A percentile compares a stretch with the other conserved stretches of the same genome.
Conservation (phyloP, 2,329 filamentous ascomycete species). For the Fusarium circinatum region DNA sequence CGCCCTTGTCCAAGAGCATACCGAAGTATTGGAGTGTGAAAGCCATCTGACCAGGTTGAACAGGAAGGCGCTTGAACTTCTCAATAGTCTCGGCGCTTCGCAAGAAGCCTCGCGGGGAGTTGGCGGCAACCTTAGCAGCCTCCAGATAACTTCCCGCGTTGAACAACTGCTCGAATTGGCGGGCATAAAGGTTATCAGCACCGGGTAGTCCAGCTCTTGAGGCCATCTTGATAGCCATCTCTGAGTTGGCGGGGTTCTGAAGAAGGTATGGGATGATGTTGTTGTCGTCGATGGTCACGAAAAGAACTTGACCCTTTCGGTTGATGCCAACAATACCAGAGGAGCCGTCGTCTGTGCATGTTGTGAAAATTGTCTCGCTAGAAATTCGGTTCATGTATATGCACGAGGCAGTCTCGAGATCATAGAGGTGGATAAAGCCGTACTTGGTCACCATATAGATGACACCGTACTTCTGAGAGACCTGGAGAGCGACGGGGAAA, state of each 20-base stretch:
- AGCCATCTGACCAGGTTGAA: slow-evolving; percentile 86
- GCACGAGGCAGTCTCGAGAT: slow-evolving; percentile 92
- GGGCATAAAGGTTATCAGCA: slow-evolving; percentile 90
- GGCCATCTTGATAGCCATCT: slow-evolving; percentile 94
- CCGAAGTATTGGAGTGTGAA: slow-evolving; percentile 98
- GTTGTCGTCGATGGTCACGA: slow-evolving; percentile 91
- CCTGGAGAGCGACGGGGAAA: slow-evolving; percentile 97
- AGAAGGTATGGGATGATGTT: slow-evolving; percentile 94
- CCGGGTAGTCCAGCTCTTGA: slow-evolving; percentile 93
- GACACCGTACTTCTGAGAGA: slow-evolving; percentile 95
- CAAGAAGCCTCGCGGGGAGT: slow-evolving; percentile 94
- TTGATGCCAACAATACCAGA: slow-evolving; percentile 94
- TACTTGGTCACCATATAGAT: slow-evolving; percentile 99
- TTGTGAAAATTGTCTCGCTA: slow-evolving; percentile 98
- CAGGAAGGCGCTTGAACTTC: slow-evolving; percentile 88
- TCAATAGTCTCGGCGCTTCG: slow-evolving; percentile 96
- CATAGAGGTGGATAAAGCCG: slow-evolving; percentile 98
- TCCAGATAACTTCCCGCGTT: slow-evolving; percentile 82
- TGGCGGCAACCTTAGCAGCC: slow-evolving; percentile 95
- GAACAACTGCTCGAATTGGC: slow-evolving; percentile 92
- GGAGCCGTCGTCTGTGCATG: slow-evolving; percentile 83
- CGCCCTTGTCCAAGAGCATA: slow-evolving; percentile 94
- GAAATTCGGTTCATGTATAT: slow-evolving; percentile 99
- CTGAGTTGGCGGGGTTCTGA: slow-evolving; percentile 93
- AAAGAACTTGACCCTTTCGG: slow-evolving; percentile 95